Percentiles rank a stretch among this genome's conserved stretches.
phyloP scores from a whole-genome alignment of 83 land plant species.

The Diphasiastrum complanatum region DNA sequence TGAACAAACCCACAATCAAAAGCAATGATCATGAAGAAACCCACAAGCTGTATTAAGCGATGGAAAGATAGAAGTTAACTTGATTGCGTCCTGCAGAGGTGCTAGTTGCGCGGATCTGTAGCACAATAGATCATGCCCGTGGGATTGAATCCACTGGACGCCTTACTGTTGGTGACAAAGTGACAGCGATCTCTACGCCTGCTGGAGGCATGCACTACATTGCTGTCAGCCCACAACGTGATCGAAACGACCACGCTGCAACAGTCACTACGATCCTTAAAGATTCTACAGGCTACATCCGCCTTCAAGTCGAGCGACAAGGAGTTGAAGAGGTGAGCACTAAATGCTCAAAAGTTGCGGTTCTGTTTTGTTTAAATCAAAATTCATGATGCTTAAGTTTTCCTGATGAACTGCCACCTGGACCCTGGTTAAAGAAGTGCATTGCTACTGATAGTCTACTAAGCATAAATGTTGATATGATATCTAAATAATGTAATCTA shows the following conservation, averaged over 20 bases:
- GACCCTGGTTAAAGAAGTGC: no score
- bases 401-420: no score
- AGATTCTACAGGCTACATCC: conserved; percentile 19
- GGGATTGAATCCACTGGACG: conserved; percentile 24
- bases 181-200: conserved; percentile 31
- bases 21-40: no score
- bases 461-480: no score
- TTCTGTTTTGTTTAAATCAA: not conserved
- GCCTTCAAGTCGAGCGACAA: conserved; percentile 32
- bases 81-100: conserved; percentile 17
- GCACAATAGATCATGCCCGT: conserved; percentile 11
- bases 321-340: conserved; percentile 20
- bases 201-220: conserved; percentile 31
- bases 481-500: no score
- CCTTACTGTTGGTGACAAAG: conserved; percentile 25
- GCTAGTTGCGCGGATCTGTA: conserved; percentile 21
- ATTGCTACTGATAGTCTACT: no score
- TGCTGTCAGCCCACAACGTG: conserved; percentile 5
- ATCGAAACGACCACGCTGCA: conserved; percentile 12
- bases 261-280: conserved; percentile 22
- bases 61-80: no score
- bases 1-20: no score
- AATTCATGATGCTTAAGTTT: not conserved
- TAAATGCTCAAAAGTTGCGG: not conserved
- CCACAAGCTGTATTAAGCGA: no score